phyloP scores from a whole-genome alignment of 2,329 filamentous ascomycete species.

The Albifimbria verrucaria region DNA sequence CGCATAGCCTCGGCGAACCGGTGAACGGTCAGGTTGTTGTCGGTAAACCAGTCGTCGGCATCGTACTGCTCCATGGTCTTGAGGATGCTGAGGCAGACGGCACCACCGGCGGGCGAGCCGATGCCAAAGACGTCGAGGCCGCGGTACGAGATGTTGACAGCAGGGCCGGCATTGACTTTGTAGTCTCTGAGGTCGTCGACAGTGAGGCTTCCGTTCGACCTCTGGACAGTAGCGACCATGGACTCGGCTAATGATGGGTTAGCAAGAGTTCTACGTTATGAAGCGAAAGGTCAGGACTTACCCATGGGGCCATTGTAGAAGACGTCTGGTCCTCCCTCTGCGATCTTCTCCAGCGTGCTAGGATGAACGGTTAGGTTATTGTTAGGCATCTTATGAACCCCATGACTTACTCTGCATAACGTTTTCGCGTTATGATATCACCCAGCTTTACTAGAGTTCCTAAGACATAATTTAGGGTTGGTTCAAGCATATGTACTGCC shows the following conservation, averaged over 20 bases:
- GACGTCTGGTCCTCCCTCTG: conserved; percentile 64
- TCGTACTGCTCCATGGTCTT: conserved; percentile 81
- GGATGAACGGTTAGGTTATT: neutral
- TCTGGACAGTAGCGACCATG: conserved; percentile 66
- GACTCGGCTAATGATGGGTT: conserved; percentile 53
- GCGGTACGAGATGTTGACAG: conserved; percentile 63
- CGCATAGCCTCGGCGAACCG: conserved; percentile 84
- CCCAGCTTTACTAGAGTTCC: conserved; percentile 66
- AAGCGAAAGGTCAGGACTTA: conserved; percentile 10
- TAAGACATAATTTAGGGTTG: no score
- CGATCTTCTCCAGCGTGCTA: conserved; percentile 71
- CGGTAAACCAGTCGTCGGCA: conserved; percentile 44
- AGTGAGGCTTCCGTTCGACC: conserved; percentile 79
- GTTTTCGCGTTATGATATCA: conserved; percentile 74
- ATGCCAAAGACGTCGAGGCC: conserved; percentile 68
- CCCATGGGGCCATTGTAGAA: conserved; percentile 72
- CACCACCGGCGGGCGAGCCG: conserved; percentile 74
- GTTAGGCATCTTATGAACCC: neutral
- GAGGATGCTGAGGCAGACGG: conserved; percentile 69
- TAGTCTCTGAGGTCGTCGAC: conserved; percentile 74
- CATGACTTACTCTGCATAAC: conserved; percentile 60
- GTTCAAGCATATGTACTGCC: no score
- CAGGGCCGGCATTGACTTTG: conserved; percentile 60
- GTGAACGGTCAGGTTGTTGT: conserved; percentile 70
- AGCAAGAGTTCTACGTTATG: neutral